Evolutionary conservation across 192 early-diverging fungal genomes (phyloP), one percentile per base, ranked within the genome.

Genomic region (Gamsiella multidivaricata): DNA sequence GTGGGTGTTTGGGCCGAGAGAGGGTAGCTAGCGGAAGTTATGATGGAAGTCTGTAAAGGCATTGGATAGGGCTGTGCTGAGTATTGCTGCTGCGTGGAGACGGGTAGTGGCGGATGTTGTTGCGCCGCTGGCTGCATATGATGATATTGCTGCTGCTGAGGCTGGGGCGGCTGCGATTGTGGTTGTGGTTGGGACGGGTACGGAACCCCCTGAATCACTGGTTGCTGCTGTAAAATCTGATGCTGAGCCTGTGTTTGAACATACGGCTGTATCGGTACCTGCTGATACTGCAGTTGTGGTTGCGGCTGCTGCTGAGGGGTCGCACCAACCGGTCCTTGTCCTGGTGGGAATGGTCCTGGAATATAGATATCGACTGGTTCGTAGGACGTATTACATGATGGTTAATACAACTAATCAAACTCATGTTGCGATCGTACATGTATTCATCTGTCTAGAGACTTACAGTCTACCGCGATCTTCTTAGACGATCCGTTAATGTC

Each of bases 271-370:
- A 28, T 22, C 11, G 20, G 49, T 37, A 18, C 41, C 23, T 43
- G 52, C 26, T 66, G 53, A 9, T 39, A 22, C 20, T 54, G 54
- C 39, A 31, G 53, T 46, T 66, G 58, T 18, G 32, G 32, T 43
- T 33, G 60, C 23, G 36, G 41, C 18, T 66, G 53, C 18, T 20
- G 33, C 20, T 54, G 54, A 10, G 61, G 28, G 3, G 22, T 3
- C 3, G 25, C 22, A 7, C 37, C 39, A 5, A 23, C 31, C 0
- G 73, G 65, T 32, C 73, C 73, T 47, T 76, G 73, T 51, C 73
- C 73, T 28, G 73, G 73, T 7, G 73, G 73, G 32, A 76, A 76
- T n/a, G 73, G 73, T 49, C 73, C 73, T 15, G 73, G 73, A 17
- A 76, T 49, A 28, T 76, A 76, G 3, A 76, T 1, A 34, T 76